These are phyloP conservation scores for Solanum pimpinellifolium DNA, from an alignment of 257 asterid genomes.

Conservation along the genomic window DNA sequence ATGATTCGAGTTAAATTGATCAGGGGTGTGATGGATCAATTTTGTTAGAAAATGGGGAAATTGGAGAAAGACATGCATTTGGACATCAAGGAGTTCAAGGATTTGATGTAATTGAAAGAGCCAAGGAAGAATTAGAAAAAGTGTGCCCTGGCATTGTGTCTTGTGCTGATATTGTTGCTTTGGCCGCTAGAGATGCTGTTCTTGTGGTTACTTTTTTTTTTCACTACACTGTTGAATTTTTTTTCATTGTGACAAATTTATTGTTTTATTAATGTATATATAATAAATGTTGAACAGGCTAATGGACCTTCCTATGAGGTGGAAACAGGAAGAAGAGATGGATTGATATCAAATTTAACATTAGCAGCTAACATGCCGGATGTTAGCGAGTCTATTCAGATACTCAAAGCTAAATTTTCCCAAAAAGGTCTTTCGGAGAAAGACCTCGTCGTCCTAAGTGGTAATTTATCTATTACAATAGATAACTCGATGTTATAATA, in stretches of 20 bases:
- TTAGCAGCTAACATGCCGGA: constrained; percentile 63
- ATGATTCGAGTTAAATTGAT: neutral
- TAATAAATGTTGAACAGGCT: constrained; percentile 15
- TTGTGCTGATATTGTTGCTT: constrained; percentile 69
- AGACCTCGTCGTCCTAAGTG: constrained; percentile 67
- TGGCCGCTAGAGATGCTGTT: constrained; percentile 86
- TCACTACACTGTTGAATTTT: neutral
- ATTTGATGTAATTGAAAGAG: constrained; percentile 55
- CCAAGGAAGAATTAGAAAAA: constrained; percentile 42
- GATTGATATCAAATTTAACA: constrained; percentile 29
- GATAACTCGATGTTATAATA: neutral
- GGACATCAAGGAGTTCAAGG: constrained; percentile 78
- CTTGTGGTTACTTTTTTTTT: constrained; percentile 18
- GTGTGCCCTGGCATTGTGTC: constrained; percentile 58
- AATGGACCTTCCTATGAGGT: constrained; percentile 59
- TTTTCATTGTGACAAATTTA: neutral
- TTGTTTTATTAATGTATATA: neutral
- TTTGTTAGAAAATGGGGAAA: constrained; percentile 30
- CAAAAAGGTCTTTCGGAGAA: constrained; percentile 45
- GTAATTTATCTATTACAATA: constrained; percentile 8
- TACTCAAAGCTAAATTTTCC: constrained; percentile 39
- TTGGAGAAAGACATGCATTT: constrained; percentile 42
- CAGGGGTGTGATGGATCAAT: constrained; percentile 94
- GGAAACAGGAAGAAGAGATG: constrained; percentile 75
- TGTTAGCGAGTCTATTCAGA: constrained; percentile 39